Evolutionary conservation across 345 rosid species (phyloP), one percentile per base, ranked within the genome.

Genomic region (Aegle marmelos): DNA sequence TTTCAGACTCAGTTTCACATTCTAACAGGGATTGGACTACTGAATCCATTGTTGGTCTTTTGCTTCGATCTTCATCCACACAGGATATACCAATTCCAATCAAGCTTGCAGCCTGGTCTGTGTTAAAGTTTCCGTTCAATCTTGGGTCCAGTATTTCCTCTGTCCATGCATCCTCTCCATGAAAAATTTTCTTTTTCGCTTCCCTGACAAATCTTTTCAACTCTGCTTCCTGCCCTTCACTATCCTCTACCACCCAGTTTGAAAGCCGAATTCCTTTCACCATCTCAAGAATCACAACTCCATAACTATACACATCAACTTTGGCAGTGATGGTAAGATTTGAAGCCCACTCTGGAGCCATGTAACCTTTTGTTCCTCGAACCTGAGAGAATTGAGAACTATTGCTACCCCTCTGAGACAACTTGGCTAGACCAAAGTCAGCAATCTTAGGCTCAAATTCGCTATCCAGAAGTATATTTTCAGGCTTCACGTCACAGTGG

Each of bases 401-500:
- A 13, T 27, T 54, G 60, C 48, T 27, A 27, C 54, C 84, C 67
- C 86, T 77, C 41, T 76, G 79, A 9, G 73, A 74, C 75, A 90
- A 83, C 82, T 86, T 89, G 5, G 91, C 89, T 1, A 90, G 80
- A 28, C 90, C 91, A 9, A 89, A 90, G 36, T 89, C 92, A 2
- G 90, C 83, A 54, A 89, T 81, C 72, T 87, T 89, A 36, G 92
- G 87, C 50, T 87, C 85, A 27, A 83, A 85, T 19, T 84, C 86
- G 6, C 61, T 75, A 54, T 87, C 90, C 25, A 90, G 83, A 64
- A 90, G 82, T 61, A 90, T 85, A 76, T 89, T 90, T 66, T 87
- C 88, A n/a, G 94, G 91, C 76, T 90, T 89, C 27, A 89, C 85
- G 66, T 90, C 92, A 6, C 94, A 90, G 53, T 90, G 94, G 34